phyloP scores from a whole-genome alignment of 2,329 filamentous ascomycete species.

The Neonectria hederae region DNA sequence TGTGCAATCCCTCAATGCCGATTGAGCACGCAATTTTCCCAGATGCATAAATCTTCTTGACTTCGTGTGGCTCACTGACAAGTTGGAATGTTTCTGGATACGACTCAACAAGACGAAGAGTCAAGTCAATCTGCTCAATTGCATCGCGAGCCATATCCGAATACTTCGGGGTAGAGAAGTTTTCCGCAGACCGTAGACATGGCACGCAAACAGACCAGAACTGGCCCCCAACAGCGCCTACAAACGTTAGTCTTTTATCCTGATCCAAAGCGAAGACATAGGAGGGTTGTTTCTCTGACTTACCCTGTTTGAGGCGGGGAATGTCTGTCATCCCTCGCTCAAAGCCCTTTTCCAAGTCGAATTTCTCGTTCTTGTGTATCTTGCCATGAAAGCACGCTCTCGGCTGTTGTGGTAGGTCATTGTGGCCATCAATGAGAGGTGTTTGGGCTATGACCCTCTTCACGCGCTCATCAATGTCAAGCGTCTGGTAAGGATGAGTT shows the following conservation, averaged over 20 bases:
- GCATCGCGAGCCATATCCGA: constrained; percentile 34
- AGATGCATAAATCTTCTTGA: constrained; percentile 40
- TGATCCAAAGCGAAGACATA: no score
- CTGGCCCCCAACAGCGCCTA: constrained; percentile 41
- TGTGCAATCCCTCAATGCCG: constrained; percentile 48
- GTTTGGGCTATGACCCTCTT: constrained; percentile 41
- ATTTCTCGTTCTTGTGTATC: constrained; percentile 46
- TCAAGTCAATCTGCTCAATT: constrained; percentile 34
- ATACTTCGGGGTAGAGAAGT: constrained; percentile 37
- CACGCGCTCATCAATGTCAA: constrained; percentile 40
- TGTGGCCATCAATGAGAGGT: constrained; percentile 49
- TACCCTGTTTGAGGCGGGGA: constrained; percentile 35
- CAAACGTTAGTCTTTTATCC: neutral
- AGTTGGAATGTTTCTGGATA: constrained; percentile 39
- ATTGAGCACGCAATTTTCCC: constrained; percentile 48
- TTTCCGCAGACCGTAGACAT: constrained; percentile 39
- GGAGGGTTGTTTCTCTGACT: neutral
- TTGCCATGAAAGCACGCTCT: constrained; percentile 42
- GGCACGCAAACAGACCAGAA: constrained; percentile 46
- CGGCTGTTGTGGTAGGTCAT: constrained; percentile 45
- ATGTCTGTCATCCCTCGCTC: constrained; percentile 47
- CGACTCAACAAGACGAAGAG: constrained; percentile 35
- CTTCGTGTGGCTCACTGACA: constrained; percentile 40
- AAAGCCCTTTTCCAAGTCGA: constrained; percentile 46
- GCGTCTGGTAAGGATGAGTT: constrained; percentile 9